phyloP scores from a whole-genome alignment of 805 yeast genomes.

The Candida patagonica region DNA sequence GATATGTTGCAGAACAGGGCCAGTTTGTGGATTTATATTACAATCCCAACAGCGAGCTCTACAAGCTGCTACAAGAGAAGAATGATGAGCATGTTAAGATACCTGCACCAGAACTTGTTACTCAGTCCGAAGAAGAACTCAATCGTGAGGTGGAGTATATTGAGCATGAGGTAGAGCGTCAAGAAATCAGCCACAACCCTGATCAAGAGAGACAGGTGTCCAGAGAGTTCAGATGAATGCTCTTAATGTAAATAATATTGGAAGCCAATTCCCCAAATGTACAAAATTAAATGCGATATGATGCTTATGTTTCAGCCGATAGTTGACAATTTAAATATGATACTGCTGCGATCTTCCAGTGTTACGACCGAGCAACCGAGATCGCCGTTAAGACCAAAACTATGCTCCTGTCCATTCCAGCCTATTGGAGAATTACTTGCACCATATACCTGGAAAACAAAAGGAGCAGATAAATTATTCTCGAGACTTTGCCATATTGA shows the following conservation, averaged over 20 bases:
- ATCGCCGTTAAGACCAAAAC: neutral
- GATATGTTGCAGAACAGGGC: slow-evolving; percentile 69
- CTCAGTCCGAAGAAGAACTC: slow-evolving; percentile 27
- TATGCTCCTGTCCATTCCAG: slow-evolving; percentile 16
- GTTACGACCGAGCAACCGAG: neutral
- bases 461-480: neutral
- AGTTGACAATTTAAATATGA: neutral
- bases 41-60: slow-evolving; percentile 37
- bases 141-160: slow-evolving; percentile 25
- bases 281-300: neutral
- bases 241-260: neutral
- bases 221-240: neutral
- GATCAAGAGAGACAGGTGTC: neutral
- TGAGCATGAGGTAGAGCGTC: slow-evolving; percentile 21
- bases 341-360: neutral
- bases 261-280: neutral
- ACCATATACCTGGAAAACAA: slow-evolving; percentile 8
- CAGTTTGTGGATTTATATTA: slow-evolving; percentile 42
- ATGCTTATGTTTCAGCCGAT: neutral
- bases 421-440: slow-evolving; percentile 16
- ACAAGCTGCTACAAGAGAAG: slow-evolving; percentile 21
- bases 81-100: neutral
- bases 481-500: slow-evolving; percentile 1
- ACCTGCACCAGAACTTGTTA: neutral
- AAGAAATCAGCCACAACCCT: slow-evolving; percentile 2